Base-by-base conservation (phyloP, 2,329 filamentous ascomycete species). In the Fusarium napiforme region DNA sequence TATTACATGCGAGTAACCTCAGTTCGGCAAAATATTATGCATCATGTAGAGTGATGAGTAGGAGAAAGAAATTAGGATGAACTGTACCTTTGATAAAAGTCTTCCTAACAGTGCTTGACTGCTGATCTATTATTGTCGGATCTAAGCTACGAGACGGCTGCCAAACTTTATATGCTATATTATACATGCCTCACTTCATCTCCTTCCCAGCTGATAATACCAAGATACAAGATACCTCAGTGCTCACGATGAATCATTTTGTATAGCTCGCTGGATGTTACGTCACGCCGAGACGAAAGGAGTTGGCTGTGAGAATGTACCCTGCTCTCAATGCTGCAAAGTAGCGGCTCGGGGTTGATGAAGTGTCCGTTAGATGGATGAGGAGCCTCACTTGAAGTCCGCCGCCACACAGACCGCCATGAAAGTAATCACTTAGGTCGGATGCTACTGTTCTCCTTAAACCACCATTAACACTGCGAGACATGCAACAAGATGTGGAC, bases 21-120 rank as follows among this genome's bases (percentile, higher is more conserved):
- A 49, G 67, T 43, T 69, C 67, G 66, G 67, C 67, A 69, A 69
- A 69, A 69, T 70, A n/a, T 39, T 69, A 9, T 69, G 12, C 67
- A 69, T 69, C 67, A 69, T 58, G 7, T 16, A 18, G 21, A 53
- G 16, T 26, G 10, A 4, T 4, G 8, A 16, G 34, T 9, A 3
- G 14, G 23, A 23, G 4, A 23, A 6, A 9, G 12, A 11, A 7
- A n/a, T 1, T 7, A 8, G 4, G 0, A 8, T 10, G 1, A 9
- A 16, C n/a, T n/a, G 15, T 42, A 59, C 65, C 40, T 10, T 23
- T 16, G 0, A 3, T 26, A 10, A 26, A 14, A 1, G 18, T 14
- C 15, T 19, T 26, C 4, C 23, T 10, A 2, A 7, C n/a, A 9
- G 3, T 9, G 7, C 5, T 21, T 37, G 3, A 4, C 26, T 5